These are phyloP conservation scores for Trichoderma reesei DNA, from an alignment of 495 filamentous ascomycete species.

Conservation along the genomic window DNA sequence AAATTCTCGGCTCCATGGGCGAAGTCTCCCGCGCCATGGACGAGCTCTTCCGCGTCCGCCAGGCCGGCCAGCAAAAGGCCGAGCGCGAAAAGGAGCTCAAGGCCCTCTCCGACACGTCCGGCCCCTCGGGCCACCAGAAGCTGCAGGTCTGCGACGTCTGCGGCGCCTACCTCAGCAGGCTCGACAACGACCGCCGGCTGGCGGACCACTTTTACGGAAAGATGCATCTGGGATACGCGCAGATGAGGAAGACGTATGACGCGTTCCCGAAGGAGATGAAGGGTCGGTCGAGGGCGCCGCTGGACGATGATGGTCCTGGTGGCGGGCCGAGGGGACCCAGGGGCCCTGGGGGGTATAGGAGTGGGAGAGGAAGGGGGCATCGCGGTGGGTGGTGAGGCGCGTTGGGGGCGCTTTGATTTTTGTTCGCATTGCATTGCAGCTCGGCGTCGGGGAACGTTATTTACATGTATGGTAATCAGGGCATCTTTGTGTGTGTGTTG, in stretches of 20 bases:
- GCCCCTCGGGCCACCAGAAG: constrained; percentile 92
- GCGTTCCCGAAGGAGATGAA: constrained; percentile 72
- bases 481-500: neutral
- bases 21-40: constrained; percentile 70
- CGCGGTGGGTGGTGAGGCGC: constrained; percentile 25
- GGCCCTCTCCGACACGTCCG: constrained; percentile 79
- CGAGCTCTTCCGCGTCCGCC: constrained; percentile 75
- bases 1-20: constrained; percentile 73
- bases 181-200: constrained; percentile 88
- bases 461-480: neutral
- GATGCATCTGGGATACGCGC: constrained; percentile 96
- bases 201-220: constrained; percentile 99
- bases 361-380: constrained; percentile 35
- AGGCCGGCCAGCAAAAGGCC: constrained; percentile 71
- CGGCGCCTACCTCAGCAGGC: constrained; percentile 73
- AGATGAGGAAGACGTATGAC: constrained; percentile 90
- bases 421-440: neutral
- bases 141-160: constrained; percentile 98
- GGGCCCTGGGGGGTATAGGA: constrained; percentile 30
- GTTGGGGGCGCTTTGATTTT: neutral
- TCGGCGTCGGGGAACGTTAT: constrained; percentile 2
- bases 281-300: constrained; percentile 37
- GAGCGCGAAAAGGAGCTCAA: constrained; percentile 85
- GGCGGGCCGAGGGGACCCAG: constrained; percentile 32
- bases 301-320: constrained; percentile 40